Percentiles rank a stretch among this genome's conserved stretches.
Conservation (phyloP, 305 asterid species). For the Fraxinus velutina region DNA sequence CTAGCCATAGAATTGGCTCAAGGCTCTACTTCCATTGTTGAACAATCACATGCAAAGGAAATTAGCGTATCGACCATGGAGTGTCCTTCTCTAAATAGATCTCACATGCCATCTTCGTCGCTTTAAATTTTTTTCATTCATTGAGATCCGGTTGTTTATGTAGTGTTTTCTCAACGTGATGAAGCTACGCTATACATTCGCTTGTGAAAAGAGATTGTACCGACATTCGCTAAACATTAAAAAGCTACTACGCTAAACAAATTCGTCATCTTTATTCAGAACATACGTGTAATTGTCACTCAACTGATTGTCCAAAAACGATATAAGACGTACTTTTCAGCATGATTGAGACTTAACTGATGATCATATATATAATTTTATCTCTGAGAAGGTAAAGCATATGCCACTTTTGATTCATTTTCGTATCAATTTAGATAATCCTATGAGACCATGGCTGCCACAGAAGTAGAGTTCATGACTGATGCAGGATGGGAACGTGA, state of each 20-base stretch:
- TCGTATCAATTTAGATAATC: no score
- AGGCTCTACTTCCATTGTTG: not conserved
- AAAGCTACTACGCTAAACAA: not conserved
- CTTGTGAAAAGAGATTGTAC: not conserved
- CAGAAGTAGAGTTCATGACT: no score
- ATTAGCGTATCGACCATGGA: not conserved
- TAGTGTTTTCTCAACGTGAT: not conserved
- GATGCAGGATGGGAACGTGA: no score
- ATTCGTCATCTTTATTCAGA: not conserved
- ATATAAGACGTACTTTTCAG: not conserved
- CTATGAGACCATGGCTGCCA: no score
- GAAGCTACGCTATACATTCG: not conserved
- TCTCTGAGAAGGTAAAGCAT: no score
- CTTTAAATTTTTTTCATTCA: not conserved
- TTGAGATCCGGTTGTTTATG: not conserved
- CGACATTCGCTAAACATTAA: not conserved
- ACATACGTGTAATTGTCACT: no score
- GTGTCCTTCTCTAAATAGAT: not conserved
- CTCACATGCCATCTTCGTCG: not conserved
- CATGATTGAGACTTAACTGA: not conserved
- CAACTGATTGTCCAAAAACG: no score
- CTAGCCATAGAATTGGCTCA: not conserved
- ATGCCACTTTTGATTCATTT: no score
- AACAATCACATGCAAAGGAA: not conserved
- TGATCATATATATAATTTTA: not conserved